Evolutionary conservation across 208 protist genomes (phyloP).

Genomic region (Polymyxa betae): DNA sequence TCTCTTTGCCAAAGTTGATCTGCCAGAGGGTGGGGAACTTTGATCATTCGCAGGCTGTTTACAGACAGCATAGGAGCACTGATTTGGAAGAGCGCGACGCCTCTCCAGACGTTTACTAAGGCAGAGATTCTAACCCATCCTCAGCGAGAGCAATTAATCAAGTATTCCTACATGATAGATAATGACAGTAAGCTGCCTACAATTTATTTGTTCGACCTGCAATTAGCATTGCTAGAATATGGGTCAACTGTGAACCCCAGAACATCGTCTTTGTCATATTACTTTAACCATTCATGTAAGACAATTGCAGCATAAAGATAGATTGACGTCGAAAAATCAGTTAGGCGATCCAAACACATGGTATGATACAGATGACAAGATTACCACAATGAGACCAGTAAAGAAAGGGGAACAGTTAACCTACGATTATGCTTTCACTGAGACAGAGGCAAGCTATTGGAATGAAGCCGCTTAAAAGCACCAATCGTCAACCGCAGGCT

Average conservation of each 20-base stretch:
- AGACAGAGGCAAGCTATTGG: slow-evolving; percentile 7
- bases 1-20: slow-evolving; percentile 38
- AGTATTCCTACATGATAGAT: slow-evolving; percentile 44
- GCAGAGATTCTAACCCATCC: slow-evolving; percentile 21
- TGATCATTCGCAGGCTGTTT: background rate
- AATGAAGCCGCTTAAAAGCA: background rate
- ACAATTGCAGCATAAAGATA: background rate
- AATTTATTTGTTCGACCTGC: too few species aligned
- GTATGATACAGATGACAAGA: background rate
- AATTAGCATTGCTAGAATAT: slow-evolving; percentile 42
- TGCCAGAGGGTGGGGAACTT: background rate
- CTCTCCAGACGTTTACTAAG: background rate
- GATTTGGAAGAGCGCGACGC: background rate
- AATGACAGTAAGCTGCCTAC: slow-evolving; percentile 17
- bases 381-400: background rate
- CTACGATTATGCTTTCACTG: slow-evolving; percentile 38
- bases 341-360: background rate
- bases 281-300: slow-evolving; percentile 29
- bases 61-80: background rate
- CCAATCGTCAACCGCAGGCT: background rate
- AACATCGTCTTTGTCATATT: background rate
- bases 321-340: background rate
- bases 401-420: background rate
- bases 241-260: background rate
- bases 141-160: background rate